Conservation (phyloP, 1,284 basidiomycete genomes). For the Sanghuangporus weigelae region DNA sequence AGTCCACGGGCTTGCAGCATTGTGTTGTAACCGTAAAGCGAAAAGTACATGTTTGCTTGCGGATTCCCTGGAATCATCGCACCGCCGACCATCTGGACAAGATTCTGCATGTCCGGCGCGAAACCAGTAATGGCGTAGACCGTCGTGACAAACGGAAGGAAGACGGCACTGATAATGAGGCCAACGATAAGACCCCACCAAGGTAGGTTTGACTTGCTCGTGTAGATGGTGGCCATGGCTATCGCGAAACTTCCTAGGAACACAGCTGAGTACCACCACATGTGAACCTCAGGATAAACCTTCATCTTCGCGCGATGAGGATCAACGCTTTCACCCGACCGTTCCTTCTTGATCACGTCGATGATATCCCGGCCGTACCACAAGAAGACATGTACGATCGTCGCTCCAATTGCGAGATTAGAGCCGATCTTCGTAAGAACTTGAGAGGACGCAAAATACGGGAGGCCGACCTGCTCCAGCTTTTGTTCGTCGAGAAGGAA, state of each 20-base stretch:
- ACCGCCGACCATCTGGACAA: constrained; percentile 34
- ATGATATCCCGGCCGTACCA: constrained; percentile 50
- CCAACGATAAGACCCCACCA: constrained; percentile 40
- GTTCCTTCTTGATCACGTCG: constrained; percentile 30
- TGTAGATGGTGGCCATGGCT: constrained; percentile 48
- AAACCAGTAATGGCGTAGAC: constrained; percentile 21
- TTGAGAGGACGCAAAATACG: constrained; percentile 39
- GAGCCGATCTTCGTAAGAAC: constrained; percentile 35
- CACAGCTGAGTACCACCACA: constrained; percentile 54
- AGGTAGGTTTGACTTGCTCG: constrained; percentile 45
- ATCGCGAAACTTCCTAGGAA: constrained; percentile 42
- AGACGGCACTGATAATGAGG: constrained; percentile 12
- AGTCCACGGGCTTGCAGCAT: constrained; percentile 27
- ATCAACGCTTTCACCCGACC: constrained; percentile 19
- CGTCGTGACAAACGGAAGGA: constrained; percentile 11
- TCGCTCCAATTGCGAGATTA: constrained; percentile 26
- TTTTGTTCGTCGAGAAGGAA: constrained; percentile 11
- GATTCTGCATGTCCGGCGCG: constrained; percentile 21
- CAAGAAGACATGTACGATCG: constrained; percentile 41
- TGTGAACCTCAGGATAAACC: constrained; percentile 51
- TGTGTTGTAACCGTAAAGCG: constrained; percentile 20
- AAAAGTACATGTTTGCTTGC: constrained; percentile 39
- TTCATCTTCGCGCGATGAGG: constrained; percentile 54
- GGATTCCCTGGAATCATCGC: constrained; percentile 37
- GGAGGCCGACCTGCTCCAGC: constrained; percentile 29